Evolutionary conservation across 2,329 filamentous ascomycete species (phyloP).

Genomic region (Trichophaea hybrida): DNA sequence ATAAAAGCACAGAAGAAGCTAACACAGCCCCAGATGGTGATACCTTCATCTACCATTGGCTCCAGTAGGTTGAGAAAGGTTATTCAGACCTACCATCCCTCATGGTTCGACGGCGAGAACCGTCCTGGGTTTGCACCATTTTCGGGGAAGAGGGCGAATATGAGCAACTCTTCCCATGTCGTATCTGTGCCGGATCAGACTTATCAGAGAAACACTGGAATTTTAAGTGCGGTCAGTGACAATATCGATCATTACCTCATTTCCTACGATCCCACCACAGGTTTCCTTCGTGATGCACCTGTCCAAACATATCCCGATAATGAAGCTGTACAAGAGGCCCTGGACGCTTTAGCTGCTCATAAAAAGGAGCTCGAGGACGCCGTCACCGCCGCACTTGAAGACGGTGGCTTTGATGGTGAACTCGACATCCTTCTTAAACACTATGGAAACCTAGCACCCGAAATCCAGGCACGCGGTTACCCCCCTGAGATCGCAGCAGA

Average conservation of each 20-base stretch:
- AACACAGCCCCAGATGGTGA: constrained; percentile 18
- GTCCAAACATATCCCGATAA: constrained; percentile 2
- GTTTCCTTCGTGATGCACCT: constrained; percentile 16
- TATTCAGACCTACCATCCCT: constrained; percentile 10
- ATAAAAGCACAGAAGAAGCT: background rate
- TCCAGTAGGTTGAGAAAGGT: constrained; percentile 7
- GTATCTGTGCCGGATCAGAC: background rate
- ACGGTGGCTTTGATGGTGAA: background rate
- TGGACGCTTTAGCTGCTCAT: background rate
- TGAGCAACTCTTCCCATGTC: background rate
- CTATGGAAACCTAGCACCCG: background rate
- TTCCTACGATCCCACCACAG: constrained; percentile 16
- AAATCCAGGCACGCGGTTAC: constrained; percentile 10
- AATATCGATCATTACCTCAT: constrained; percentile 18
- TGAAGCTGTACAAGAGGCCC: background rate
- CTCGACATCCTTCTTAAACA: background rate
- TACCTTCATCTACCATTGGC: constrained; percentile 13
- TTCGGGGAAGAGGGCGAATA: background rate
- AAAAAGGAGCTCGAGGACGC: background rate
- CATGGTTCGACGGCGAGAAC: constrained; percentile 10
- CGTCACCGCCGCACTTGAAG: background rate
- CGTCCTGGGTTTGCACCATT: background rate
- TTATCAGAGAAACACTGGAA: too few species aligned
- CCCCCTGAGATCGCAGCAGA: constrained; percentile 13
- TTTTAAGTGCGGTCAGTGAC: constrained; percentile 7